Evolutionary conservation across 2,329 filamentous ascomycete species (phyloP), one percentile per base, ranked within the genome.

Genomic region (Ilyonectria destructans): DNA sequence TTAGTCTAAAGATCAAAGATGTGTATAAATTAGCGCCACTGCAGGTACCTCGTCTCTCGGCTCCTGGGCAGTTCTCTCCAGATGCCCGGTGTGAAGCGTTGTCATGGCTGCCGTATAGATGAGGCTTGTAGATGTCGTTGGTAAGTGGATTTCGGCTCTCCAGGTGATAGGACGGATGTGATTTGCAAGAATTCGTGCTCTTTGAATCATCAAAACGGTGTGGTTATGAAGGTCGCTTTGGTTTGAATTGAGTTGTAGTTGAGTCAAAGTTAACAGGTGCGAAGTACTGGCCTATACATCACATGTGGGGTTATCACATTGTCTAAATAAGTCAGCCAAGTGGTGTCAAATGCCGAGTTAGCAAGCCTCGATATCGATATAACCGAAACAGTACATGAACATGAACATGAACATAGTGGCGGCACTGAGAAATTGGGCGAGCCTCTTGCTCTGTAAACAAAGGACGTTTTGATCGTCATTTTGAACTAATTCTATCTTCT

Each of bases 21-120:
- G 26, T 15, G 3, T 33, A 63, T 6, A 13, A 13, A 26, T 12
- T 5, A 10, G 10, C 10, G 4, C 9, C 2, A 23, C 23, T 43
- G 60, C 29, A 69, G 61, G 15, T 75, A 88, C 88, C 68, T 87
- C 82, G 65, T 92, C 89, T 65, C 94, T 90, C 48, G 92, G 93
- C 77, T 96, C 92, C 45, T 87, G 81, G 3, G 92, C 91, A 12
- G 94, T 76, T 40, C 74, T 62, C 52, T 77, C 75, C 4, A 77
- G 48, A 51, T 77, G 75, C 17, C 68, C 40, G 17, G 65, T 77
- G 26, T 65, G 67, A 12, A 62, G 35, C 2, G 69, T 65, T 12
- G 72, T 63, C 74, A 76, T 76, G n/a, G 45, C 19, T 49, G 59
- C 63, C 10, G 19, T n/a, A n/a, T 17, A 13, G 29, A 29, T 23